Base-by-base conservation (phyloP, 805 yeast species). In the Myxozyma geophila region DNA sequence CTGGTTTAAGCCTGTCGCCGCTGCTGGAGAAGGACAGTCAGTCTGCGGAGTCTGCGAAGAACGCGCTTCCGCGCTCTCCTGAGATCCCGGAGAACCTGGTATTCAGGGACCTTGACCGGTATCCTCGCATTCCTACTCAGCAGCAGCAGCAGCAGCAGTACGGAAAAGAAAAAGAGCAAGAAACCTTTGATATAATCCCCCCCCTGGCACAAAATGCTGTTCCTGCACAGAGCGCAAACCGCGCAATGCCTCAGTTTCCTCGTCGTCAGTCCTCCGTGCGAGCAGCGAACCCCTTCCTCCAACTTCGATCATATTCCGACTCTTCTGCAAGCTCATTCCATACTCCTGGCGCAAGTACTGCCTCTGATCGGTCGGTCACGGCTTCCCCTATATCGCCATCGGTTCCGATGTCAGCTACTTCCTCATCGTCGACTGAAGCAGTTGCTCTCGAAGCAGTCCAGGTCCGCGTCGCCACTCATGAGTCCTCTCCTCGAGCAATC, bases 41-140 rank as follows among this genome's bases (percentile, higher is more conserved):
- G 54, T 12, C 21, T 12, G 3, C 39, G 21, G 12, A 6, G 28
- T 17, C 7, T 17, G 35, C 55, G 17, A 21, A 13, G 33, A 39
- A 15, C 46, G 15, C 40, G 35, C 43, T 51, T 17, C 41, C 39
- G 28, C 44, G 44, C 33, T 58, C 56, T 35, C 56, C 61, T 8
- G 63, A 59, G 3, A 53, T 58, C 10, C 67, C 64, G 23, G 33
- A 48, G 43, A 36, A 60, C 13, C 40, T 64, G 4, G 66, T 54
- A 13, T 61, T 64, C 33, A 21, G 66, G n/a, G 66, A 64, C 35
- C 50, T 64, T 23, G 67, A 64, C 56, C 55, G 67, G 17, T 64
- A 64, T 41, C 67, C 66, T 43, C 58, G 54, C n/a, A 41, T 61
- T 35, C 46, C 48, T 39, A 61, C 58, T 12, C 44, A 46, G 33